Evolutionary conservation across 352 stramenopile genomes (phyloP), one percentile per base, ranked within the genome.

Genomic region (Pythium monospermum): DNA sequence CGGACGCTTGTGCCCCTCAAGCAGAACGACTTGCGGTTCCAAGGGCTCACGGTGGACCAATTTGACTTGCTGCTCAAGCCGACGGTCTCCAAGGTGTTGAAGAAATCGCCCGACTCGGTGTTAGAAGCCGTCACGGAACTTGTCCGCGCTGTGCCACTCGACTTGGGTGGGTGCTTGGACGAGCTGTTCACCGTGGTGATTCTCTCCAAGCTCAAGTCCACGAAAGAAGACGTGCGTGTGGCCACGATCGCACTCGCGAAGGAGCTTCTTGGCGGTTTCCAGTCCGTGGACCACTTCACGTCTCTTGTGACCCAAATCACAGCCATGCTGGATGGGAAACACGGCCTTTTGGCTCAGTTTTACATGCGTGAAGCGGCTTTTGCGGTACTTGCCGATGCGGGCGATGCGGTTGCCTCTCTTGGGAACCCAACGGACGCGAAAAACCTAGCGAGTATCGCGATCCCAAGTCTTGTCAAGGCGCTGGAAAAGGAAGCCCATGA

Each of bases 331-430:
- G 81, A 92, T 26, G 83, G 83, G 25, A 92, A 93, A 44, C 73
- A 89, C 42, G 84, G 84, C 25, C 69, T 95, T 28, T 59, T 95
- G 27, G 84, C 84, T n/a, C 84, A 95, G 57, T 95, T 93, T 37
- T 95, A 93, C 59, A 79, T 88, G 64, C 80, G 84, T 31, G 78
- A 92, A 46, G 77, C 77, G 3, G 74, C 66, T 27, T 93, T 80
- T 27, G 64, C 62, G n/a, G 77, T 85, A 40, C 60, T 95, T 1
- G 70, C 66, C 4, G 60, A 87, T n/a, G 67, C 82, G 1, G 74
- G 70, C 0, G 74, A 85, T n/a, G 48, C 59, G 1, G 54, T 61
- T 0, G 21, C 21, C 4, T 38, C 58, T 25, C 37, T 75, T 2
- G 49, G 50, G 3, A 63, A 31, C 15, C 51, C 48, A 0, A 66